A percentile compares a stretch with the other conserved stretches of the same genome.
These are phyloP conservation scores for Phlyctochytrium planicorne DNA, from an alignment of 192 early-diverging fungal species.

Conservation along the genomic window DNA sequence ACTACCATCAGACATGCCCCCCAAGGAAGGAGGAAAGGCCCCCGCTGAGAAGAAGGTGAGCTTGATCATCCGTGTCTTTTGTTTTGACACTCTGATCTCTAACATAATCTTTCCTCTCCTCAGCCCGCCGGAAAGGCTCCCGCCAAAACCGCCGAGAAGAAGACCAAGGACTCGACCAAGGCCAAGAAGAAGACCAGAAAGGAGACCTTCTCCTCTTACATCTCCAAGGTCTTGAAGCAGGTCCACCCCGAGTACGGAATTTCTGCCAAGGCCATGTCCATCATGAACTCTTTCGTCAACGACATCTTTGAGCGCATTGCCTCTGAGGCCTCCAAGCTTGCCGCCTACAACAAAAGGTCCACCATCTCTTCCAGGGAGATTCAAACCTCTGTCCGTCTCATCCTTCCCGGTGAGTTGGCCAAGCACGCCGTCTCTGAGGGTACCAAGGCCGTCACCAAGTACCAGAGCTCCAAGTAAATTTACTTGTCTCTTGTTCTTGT, in stretches of 20 bases:
- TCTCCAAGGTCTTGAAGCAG: constrained; percentile 96
- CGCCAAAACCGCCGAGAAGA: constrained; percentile 71
- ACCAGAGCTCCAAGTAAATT: constrained; percentile 66
- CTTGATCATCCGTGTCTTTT: neutral
- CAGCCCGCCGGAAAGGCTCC: constrained; percentile 53
- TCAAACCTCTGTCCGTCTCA: constrained; percentile 71
- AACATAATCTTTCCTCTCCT: constrained; percentile 19
- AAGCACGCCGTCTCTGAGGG: constrained; percentile 96
- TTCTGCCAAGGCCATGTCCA: constrained; percentile 97
- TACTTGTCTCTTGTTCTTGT: too few species aligned
- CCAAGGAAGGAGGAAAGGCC: constrained; percentile 43
- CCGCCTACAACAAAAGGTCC: constrained; percentile 89
- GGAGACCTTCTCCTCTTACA: constrained; percentile 92
- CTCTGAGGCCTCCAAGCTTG: constrained; percentile 62
- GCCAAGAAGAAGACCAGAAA: constrained; percentile 65
- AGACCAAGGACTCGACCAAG: constrained; percentile 67
- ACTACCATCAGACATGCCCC: too few species aligned
- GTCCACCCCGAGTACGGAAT: constrained; percentile 97
- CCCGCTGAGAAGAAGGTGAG: constrained; percentile 31
- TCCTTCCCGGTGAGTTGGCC: constrained; percentile 88
- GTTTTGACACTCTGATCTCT: neutral
- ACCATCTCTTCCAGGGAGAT: constrained; percentile 95
- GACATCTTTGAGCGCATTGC: constrained; percentile 98
- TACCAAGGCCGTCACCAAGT: constrained; percentile 96
- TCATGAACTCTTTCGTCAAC: constrained; percentile 95